phyloP scores from a whole-genome alignment of 208 protist genomes.

The Leishmania aethiopica region DNA sequence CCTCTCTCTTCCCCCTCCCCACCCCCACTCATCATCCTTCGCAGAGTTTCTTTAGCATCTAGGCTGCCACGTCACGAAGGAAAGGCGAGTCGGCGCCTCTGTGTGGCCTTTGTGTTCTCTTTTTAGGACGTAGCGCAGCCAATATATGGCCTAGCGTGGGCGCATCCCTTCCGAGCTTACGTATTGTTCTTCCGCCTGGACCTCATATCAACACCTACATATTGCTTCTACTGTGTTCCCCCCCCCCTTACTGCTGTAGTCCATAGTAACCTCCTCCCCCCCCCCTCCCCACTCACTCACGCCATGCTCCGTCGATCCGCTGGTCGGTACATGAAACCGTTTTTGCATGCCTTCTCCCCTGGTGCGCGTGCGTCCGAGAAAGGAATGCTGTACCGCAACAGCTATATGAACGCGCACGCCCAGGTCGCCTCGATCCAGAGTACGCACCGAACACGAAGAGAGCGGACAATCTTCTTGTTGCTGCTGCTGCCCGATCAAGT shows the following conservation, averaged over 20 bases:
- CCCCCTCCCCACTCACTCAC: not conserved
- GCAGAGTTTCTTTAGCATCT: not conserved
- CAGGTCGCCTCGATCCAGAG: conserved; percentile 67
- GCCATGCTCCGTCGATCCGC: conserved; percentile 64
- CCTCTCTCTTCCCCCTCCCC: not conserved
- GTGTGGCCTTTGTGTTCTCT: not conserved
- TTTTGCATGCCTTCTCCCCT: conserved; percentile 82
- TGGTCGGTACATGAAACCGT: conserved; percentile 66
- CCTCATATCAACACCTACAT: not conserved
- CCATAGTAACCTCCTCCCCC: not conserved
- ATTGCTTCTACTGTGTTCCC: not conserved
- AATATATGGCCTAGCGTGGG: not conserved
- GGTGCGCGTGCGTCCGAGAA: conserved; percentile 79
- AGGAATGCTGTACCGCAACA: conserved; percentile 90
- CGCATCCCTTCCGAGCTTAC: not conserved
- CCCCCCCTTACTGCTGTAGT: not conserved
- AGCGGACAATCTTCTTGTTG: conserved; percentile 58
- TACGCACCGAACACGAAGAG: conserved; percentile 59
- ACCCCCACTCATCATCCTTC: not conserved
- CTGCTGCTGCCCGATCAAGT: conserved; percentile 80
- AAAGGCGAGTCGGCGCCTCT: not conserved
- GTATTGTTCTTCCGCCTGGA: not conserved
- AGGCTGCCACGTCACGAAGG: not conserved
- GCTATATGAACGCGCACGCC: conserved; percentile 83
- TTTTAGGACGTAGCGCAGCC: not conserved